These are phyloP conservation scores for Sungouiella thailandica DNA, from an alignment of 805 yeast genomes.

Conservation along the genomic window DNA sequence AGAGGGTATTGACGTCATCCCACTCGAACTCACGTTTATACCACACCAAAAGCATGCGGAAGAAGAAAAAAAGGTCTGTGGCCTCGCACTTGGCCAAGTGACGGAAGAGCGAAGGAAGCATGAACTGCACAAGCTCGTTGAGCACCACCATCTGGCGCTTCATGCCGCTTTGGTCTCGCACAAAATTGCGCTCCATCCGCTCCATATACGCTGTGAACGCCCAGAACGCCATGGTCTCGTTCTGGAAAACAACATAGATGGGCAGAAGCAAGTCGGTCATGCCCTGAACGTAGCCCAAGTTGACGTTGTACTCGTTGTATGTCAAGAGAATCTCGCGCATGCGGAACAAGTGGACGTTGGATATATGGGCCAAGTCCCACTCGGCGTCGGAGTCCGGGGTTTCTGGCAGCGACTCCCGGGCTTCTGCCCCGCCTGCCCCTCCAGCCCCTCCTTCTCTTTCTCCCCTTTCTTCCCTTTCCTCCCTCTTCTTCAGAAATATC, in stretches of 20 bases:
- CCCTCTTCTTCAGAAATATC: constrained; percentile 48
- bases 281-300: constrained; percentile 95
- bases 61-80: constrained; percentile 85
- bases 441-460: no score
- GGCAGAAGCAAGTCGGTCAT: constrained; percentile 94
- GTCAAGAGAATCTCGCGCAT: constrained; percentile 79
- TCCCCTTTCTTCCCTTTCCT: no score
- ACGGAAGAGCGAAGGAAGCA: constrained; percentile 78
- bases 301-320: constrained; percentile 75
- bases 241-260: constrained; percentile 57
- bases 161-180: constrained; percentile 92
- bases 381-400: constrained; percentile 39
- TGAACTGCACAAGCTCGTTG: constrained; percentile 80
- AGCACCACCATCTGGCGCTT: constrained; percentile 79
- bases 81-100: constrained; percentile 88
- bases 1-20: constrained; percentile 69
- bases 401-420: constrained; percentile 26
- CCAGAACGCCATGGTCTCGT: constrained; percentile 84
- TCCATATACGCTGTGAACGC: constrained; percentile 85
- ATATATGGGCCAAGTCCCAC: constrained; percentile 58
- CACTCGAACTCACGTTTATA: constrained; percentile 86
- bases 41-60: constrained; percentile 94
- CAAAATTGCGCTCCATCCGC: constrained; percentile 89
- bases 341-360: constrained; percentile 67
- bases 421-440: background rate